Conservation (phyloP, 2,329 filamentous ascomycete species). For the Cladosporium velox region DNA sequence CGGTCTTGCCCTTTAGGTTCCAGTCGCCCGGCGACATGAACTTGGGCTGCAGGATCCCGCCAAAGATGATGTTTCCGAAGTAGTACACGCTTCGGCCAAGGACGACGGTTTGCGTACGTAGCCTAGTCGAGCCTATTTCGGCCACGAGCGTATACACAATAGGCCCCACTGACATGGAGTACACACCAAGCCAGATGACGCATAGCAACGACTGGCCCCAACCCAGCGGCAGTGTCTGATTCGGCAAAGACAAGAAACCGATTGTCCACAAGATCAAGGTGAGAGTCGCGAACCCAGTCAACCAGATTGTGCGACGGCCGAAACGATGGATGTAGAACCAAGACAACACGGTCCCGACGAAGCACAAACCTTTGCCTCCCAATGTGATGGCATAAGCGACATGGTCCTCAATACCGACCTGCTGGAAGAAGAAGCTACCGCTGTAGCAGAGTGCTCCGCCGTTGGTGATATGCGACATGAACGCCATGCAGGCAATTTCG, state of each 20-base stretch:
- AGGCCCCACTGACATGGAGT: conserved; percentile 17
- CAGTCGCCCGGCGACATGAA: conserved; percentile 26
- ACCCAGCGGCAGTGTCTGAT: conserved; percentile 5
- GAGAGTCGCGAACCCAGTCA: conserved; percentile 28
- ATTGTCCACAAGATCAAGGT: conserved; percentile 14
- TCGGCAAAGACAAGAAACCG: conserved; percentile 13
- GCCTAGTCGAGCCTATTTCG: conserved; percentile 32
- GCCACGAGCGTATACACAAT: conserved; percentile 31
- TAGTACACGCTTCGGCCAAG: conserved; percentile 32
- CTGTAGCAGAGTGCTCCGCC: conserved; percentile 38
- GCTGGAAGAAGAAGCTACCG: conserved; percentile 42
- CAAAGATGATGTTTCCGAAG: conserved; percentile 29
- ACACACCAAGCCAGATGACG: conserved; percentile 18
- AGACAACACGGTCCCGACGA: conserved; percentile 26
- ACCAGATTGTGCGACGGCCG: conserved; percentile 43
- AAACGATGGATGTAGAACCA: conserved; percentile 37
- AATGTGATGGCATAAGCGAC: conserved; percentile 42
- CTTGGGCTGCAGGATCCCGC: conserved; percentile 33
- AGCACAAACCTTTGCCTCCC: conserved; percentile 28
- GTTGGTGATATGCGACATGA: conserved; percentile 40
- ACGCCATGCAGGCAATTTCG: conserved; percentile 44
- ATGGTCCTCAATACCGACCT: conserved; percentile 39
- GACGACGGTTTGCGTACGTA: conserved; percentile 35
- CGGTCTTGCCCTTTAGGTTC: conserved; percentile 17
- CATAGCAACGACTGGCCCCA: conserved; percentile 19